Conservation (phyloP, 2,329 filamentous ascomycete species). For the Aspergillus unguis region DNA sequence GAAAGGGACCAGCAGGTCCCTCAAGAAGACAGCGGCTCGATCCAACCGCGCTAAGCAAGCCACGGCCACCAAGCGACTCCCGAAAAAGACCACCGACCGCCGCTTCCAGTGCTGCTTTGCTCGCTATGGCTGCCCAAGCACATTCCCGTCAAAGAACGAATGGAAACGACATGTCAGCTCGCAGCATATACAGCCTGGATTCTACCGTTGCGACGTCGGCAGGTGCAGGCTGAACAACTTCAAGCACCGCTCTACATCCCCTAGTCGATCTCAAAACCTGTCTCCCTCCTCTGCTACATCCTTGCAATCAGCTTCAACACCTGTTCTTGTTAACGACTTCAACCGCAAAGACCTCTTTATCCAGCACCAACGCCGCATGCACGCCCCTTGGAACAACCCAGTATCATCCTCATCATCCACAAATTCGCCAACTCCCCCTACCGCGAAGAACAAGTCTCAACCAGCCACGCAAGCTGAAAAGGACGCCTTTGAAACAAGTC, state of each 20-base stretch:
- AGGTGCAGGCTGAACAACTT: constrained; percentile 41
- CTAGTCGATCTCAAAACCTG: not conserved
- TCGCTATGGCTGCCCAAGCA: constrained; percentile 69
- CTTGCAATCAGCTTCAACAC: not conserved
- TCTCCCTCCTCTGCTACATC: not conserved
- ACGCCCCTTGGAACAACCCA: constrained; percentile 53
- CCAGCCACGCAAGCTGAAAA: constrained; percentile 29
- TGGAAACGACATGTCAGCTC: constrained; percentile 88
- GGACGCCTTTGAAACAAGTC: constrained; percentile 47
- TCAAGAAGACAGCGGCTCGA: constrained; percentile 6
- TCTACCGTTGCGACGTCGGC: constrained; percentile 72
- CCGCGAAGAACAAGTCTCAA: constrained; percentile 36
- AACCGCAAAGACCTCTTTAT: constrained; percentile 91
- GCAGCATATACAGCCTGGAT: constrained; percentile 71
- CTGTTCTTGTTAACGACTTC: constrained; percentile 61
- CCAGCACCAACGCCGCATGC: constrained; percentile 85
- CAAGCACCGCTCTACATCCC: not conserved
- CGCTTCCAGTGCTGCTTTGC: constrained; percentile 72
- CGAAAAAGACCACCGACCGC: constrained; percentile 9
- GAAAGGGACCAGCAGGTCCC: not conserved
- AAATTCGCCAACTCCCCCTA: not conserved
- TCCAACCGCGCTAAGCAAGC: constrained; percentile 9
- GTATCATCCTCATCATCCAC: constrained; percentile 22
- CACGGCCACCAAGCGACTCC: constrained; percentile 7
- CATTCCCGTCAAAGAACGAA: constrained; percentile 82